Base-by-base conservation (phyloP, 2,329 filamentous ascomycete species). In the Colletotrichum kahawae region DNA sequence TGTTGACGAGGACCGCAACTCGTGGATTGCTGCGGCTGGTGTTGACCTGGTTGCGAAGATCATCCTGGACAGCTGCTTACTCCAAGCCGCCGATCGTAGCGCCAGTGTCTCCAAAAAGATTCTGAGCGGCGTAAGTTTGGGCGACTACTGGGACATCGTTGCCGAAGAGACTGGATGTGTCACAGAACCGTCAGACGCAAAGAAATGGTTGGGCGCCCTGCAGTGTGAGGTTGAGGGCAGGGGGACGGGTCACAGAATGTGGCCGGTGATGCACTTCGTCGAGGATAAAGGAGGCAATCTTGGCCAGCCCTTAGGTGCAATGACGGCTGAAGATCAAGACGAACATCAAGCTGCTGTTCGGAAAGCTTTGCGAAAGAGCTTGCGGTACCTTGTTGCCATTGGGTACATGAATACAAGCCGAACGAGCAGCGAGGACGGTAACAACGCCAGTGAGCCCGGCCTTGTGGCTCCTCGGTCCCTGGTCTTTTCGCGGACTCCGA, bases 201-300 rank as follows among this genome's bases (percentile, higher is more conserved):
- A 10, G 72, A 70, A 5, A 10, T 74, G 21, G 74, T 43, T 60
- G 36, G 9, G 31, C 12, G 34, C 72, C 3, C 73, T 78, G 12
- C 62, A 76, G 5, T 16, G 43, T 5, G 63, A 71, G 4, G 77
- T 78, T 0, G 67, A 79, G 5, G 31, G n/a, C 4, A 66, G 59
- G 24, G 71, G 71, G 21, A 10, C 71, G 14, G 66, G 29, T 4
- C 80, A 81, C 62, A 78, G 77, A 9, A 38, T 81, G 7, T 81
- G 79, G 78, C 75, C 80, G 2, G 79, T 81, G 12, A 78, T 80
- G 48, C 76, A 77, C 38, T 80, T 81, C 65, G 68, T 80, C 9
- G 69, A 74, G 24, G 71, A 74, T 24, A 66, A 63, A 3, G 34
- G 36, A 18, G 71, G 71, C 36, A 59, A 21, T 5, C 67, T 74